These are phyloP conservation scores for Lactarius sanguifluus DNA, from an alignment of 768 basidiomycete species.

Conservation along the genomic window DNA sequence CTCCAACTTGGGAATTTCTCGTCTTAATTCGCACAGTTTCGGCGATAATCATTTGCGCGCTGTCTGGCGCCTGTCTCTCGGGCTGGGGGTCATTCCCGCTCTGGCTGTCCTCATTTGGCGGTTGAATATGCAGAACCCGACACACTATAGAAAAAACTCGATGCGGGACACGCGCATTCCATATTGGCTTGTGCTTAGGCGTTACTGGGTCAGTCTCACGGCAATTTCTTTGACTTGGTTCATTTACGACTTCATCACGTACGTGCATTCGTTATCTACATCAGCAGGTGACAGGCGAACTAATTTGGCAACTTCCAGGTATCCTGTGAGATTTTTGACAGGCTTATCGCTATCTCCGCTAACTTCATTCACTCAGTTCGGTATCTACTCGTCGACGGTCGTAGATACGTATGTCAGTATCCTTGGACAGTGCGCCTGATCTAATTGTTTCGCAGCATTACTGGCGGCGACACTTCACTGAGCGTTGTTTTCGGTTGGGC, in stretches of 20 bases:
- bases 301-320: conserved; percentile 39
- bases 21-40: conserved; percentile 48
- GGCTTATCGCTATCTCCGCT: conserved; percentile 13
- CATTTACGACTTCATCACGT: conserved; percentile 80
- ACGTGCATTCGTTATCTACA: conserved; percentile 33
- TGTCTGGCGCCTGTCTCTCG: conserved; percentile 85
- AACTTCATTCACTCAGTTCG: conserved; percentile 51
- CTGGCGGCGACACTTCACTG: conserved; percentile 52
- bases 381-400: conserved; percentile 78
- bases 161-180: conserved; percentile 78
- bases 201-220: conserved; percentile 74
- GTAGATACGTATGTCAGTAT: conserved; percentile 51
- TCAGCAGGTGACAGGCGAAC: not conserved
- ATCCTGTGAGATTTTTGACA: conserved; percentile 50
- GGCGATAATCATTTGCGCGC: conserved; percentile 77
- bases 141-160: conserved; percentile 68
- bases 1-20: conserved; percentile 1
- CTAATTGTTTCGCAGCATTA: conserved; percentile 46
- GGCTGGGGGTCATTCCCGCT: conserved; percentile 81
- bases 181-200: conserved; percentile 69
- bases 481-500: conserved; percentile 77
- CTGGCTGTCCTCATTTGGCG: conserved; percentile 85
- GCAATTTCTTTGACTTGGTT: conserved; percentile 85
- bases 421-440: not conserved
- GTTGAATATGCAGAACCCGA: conserved; percentile 78